Evolutionary conservation across 805 yeast species (phyloP), one percentile per base, ranked within the genome.

Genomic region (Saturnispora saitoi): DNA sequence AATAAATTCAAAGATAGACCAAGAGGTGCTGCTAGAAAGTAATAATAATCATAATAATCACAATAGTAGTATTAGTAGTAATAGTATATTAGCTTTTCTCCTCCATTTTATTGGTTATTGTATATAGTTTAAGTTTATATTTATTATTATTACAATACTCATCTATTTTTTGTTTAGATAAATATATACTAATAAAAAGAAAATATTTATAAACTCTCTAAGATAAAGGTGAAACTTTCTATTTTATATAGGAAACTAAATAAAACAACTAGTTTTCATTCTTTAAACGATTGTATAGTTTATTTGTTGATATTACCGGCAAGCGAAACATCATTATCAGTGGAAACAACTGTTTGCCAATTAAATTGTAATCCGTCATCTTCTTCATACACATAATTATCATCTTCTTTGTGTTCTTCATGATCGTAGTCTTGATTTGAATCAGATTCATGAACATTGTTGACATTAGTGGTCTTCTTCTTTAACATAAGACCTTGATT

Each of bases 1-100:
- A 74, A 77, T 78, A 85, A 87, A 75, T 87, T 89, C 47, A 81
- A 84, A 65, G 97, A 91, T 68, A 83, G 98, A 72, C 95, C 95
- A 58, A 78, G 95, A 70, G 87, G 87, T 42, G 42, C 54, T 28
- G 51, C 56, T 14, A 51, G 52, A 47, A 47, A 48, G 32, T 52
- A 42, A 24, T n/a, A 37, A 4, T 15, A 37, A 12, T n/a, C n/a
- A n/a, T n/a, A n/a, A n/a, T n/a, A n/a, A n/a, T n/a, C n/a, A n/a
- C n/a, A n/a, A n/a, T n/a, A n/a, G n/a, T n/a, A n/a, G n/a, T n/a
- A n/a, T n/a, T n/a, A 12, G 12, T n/a, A 12, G 3, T 24, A 37
- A 22, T 6, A 11, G 7, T 37, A 12, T 20, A 37, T 14, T 20
- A 5, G 10, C 12, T 10, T 22, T 37, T 8, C 24, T 22, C 17